These are phyloP conservation scores for Jaapia argillacea DNA, from an alignment of 768 basidiomycete species.

Conservation along the genomic window DNA sequence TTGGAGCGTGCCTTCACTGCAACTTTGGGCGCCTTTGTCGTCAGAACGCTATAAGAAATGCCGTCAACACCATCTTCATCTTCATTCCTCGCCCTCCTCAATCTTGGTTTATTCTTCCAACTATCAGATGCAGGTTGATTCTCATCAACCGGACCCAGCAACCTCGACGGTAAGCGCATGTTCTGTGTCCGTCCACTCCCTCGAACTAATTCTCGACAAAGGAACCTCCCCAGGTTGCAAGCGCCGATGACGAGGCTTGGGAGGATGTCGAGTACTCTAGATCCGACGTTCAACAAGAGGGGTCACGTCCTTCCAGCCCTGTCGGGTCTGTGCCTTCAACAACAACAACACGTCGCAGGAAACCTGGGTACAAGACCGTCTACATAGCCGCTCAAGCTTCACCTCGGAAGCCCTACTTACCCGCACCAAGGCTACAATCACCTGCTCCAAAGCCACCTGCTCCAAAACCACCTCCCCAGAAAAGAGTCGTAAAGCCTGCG, in stretches of 20 bases:
- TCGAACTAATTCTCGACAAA: too few relatives aligned
- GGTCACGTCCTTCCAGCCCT: background rate
- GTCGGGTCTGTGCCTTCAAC: background rate
- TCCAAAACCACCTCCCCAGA: slow-evolving; percentile 1
- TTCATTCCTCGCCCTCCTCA: too few relatives aligned
- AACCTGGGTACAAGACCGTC: slow-evolving; percentile 10
- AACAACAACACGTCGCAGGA: background rate
- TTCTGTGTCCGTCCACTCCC: too few relatives aligned
- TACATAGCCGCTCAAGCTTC: slow-evolving; percentile 12
- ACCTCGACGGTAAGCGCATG: too few relatives aligned
- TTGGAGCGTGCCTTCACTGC: too few relatives aligned
- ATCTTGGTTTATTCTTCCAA: too few relatives aligned
- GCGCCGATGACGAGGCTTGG: background rate
- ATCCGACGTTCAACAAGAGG: background rate
- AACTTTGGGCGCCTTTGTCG: too few relatives aligned
- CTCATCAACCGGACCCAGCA: too few relatives aligned
- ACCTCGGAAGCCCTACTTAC: slow-evolving; percentile 10
- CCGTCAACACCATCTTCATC: too few relatives aligned
- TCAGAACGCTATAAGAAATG: too few relatives aligned
- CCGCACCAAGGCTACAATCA: slow-evolving; percentile 18
- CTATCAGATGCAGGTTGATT: too few relatives aligned
- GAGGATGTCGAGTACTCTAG: background rate
- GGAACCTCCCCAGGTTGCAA: background rate
- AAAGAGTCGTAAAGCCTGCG: too few relatives aligned
- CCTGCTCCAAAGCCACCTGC: slow-evolving; percentile 15